Base-by-base conservation (phyloP, 305 asterid genomes). In the Andrographis paniculata region DNA sequence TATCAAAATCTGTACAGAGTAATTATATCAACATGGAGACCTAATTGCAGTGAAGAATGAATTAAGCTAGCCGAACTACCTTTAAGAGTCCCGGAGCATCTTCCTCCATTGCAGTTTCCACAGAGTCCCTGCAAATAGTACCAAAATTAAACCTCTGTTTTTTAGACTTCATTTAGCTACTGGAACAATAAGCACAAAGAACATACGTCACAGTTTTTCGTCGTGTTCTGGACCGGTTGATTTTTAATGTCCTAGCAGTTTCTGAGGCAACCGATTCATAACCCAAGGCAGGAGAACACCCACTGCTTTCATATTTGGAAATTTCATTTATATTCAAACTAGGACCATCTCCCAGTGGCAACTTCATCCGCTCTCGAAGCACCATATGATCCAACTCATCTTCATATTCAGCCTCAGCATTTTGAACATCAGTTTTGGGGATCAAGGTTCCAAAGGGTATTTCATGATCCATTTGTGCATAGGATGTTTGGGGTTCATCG, bases 41-140 rank as follows among this genome's bases (percentile, higher is more conserved):
- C 28, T 17, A 35, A 41, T 38, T 44, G 18, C 46, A 39, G 31
- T 3, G 62, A 51, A 41, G 58, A 56, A 43, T 55, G 49, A 20
- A 43, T 20, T 19, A 44, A 61, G 58, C 55, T 23, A 44, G 63
- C 52, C 16, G 36, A 2, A 44, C 31, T 69, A 91, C 96, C 96
- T 75, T 74, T 74, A 91, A 61, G 56, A 91, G 96, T 60, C 94
- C 95, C 57, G 99, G 99, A 53, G 96, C 95, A 78, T 91, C 99
- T 74, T 91, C 99, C 69, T 91, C 94, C 82, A 91, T 66, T 19
- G 99, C 99, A 62, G 69, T 71, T 75, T 80, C 89, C 71, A 86
- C 62, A 5, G 95, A 91, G 63, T 73, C 94, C 64, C 96, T 91
- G 81, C 53, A 74, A 52, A 57, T 52, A 60, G 60, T 60, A 58